Base-by-base conservation (phyloP, 1,284 basidiomycete genomes). In the Leccinum insolens region DNA sequence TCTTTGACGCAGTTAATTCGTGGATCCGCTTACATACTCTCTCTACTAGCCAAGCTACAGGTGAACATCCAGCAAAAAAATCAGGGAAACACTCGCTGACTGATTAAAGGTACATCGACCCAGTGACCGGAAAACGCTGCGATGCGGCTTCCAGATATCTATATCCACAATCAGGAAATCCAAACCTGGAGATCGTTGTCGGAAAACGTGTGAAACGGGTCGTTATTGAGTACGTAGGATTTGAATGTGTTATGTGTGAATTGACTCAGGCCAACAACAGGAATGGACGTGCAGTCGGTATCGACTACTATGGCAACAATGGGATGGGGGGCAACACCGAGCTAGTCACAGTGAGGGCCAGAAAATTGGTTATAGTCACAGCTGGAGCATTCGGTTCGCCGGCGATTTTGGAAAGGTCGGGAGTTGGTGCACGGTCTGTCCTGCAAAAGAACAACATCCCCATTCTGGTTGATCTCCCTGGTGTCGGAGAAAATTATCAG, bases 61-160 rank as follows among this genome's bases (percentile, higher is more conserved):
- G 72, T 75, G 41, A 65, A 66, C 12, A 7, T 39, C 12, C 7
- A 4, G 2, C 6, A 0, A 20, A 22, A 34, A 12, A 4, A 52
- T 60, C 20, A 22, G n/a, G 20, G 25, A 2, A 14, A 8, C 3
- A 34, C 20, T 14, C 3, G 1, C 41, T 7, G 12, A 4, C 25
- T 64, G 2, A 67, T 52, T 63, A 83, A 37, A 74, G 87, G 71
- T 90, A 86, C 76, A 81, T 89, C 17, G 81, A 87, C 67, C 74
- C 71, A 0, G 71, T 78, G 31, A 87, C 83, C 0, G 89, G 89
- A 37, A 83, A 72, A 57, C 85, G 89, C 9, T 89, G 84, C 0
- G 88, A 90, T 71, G 74, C 84, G 3, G 83, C 89, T 2, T 87
- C 89, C 69, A 67, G 82, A 70, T 89, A 85, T 69, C 76, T 90